Percentiles rank a stretch among this genome's conserved stretches.
phyloP scores from a whole-genome alignment of 805 yeast species.

The Kazachstania bromeliacearum region DNA sequence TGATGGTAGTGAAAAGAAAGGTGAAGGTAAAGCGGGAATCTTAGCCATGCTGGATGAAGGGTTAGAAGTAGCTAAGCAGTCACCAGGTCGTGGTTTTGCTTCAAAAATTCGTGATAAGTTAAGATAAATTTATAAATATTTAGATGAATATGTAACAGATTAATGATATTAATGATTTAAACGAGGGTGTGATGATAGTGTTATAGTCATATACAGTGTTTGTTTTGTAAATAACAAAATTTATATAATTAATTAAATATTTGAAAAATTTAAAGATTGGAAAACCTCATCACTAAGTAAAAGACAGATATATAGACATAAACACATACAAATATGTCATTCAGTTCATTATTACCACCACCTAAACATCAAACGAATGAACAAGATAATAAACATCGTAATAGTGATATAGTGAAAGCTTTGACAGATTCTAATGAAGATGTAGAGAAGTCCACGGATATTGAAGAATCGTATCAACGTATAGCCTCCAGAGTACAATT shows the following conservation, averaged over 20 bases:
- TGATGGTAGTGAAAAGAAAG: conserved; percentile 2
- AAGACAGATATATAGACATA: background rate
- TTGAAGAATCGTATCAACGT: background rate
- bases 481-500: conserved; percentile 30
- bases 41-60: conserved; percentile 5
- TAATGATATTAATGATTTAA: too few species aligned
- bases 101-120: conserved; percentile 20
- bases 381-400: background rate
- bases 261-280: too few species aligned
- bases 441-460: background rate
- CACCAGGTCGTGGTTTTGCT: conserved; percentile 15
- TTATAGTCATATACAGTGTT: too few species aligned
- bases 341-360: conserved; percentile 19
- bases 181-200: too few species aligned
- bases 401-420: background rate
- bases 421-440: background rate
- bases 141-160: too few species aligned
- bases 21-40: background rate
- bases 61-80: conserved; percentile 5
- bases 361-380: conserved; percentile 11
- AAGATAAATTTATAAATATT: conserved; percentile 5
- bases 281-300: background rate
- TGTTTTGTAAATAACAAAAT: too few species aligned
- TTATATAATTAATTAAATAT: too few species aligned
- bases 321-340: conserved; percentile 9